Conservation (phyloP, 2,329 filamentous ascomycete species). For the Stemphylium lycopersici region DNA sequence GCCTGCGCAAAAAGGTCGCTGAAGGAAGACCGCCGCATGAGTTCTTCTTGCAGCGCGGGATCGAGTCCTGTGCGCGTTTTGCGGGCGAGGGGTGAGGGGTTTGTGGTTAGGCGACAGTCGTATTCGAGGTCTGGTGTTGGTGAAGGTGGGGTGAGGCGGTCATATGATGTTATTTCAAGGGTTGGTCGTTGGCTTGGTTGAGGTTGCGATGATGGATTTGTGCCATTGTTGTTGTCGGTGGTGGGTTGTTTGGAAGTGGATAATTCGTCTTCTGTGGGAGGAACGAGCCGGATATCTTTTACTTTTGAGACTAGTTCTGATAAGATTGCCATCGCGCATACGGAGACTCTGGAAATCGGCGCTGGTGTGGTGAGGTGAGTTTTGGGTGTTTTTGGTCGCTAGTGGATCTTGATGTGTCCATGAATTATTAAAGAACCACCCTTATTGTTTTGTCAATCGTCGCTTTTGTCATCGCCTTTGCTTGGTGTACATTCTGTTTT, state of each 20-base stretch:
- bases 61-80: conserved; percentile 12
- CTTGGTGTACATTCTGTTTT: not conserved
- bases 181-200: conserved; percentile 1
- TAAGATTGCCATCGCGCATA: conserved; percentile 2
- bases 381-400: not conserved
- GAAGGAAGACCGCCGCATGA: conserved; percentile 10
- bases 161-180: conserved; percentile 12
- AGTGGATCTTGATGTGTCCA: not conserved
- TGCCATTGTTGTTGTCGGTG: not conserved
- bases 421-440: not conserved
- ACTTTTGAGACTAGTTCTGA: not conserved
- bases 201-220: not conserved
- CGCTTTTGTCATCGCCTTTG: not conserved
- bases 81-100: not conserved
- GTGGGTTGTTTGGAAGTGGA: not conserved
- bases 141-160: conserved; percentile 8
- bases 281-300: conserved; percentile 5
- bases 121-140: conserved; percentile 13
- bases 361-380: not conserved
- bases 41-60: conserved; percentile 7
- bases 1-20: not conserved
- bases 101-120: conserved; percentile 13
- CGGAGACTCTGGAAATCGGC: not conserved
- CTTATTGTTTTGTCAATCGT: not conserved
- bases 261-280: conserved; percentile 1